These are phyloP conservation scores for Ophiostoma ips DNA, from an alignment of 2,329 filamentous ascomycete species.

Conservation along the genomic window DNA sequence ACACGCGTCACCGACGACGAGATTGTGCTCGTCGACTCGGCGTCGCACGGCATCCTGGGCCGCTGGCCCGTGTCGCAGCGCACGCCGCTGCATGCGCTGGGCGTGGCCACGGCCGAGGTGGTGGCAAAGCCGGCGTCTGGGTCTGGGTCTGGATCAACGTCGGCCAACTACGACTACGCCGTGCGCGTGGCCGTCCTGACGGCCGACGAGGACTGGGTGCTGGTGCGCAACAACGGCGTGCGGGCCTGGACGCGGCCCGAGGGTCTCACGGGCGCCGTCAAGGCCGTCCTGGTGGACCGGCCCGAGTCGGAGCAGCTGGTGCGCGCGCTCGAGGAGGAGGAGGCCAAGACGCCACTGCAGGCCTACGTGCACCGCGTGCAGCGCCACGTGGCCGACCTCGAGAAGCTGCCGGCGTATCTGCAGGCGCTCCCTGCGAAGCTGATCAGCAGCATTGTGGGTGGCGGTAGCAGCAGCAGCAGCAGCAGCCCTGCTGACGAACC, in stretches of 20 bases:
- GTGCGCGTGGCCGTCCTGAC: conserved; percentile 62
- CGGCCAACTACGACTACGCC: conserved; percentile 61
- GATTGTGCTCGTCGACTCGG: conserved; percentile 58
- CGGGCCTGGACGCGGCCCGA: conserved; percentile 67
- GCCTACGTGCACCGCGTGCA: conserved; percentile 83
- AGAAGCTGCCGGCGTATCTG: conserved; percentile 62
- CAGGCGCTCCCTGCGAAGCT: conserved; percentile 55
- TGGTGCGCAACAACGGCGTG: conserved; percentile 51
- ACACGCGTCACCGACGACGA: conserved; percentile 67
- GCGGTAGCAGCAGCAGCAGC: conserved; percentile 21
- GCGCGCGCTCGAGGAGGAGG: conserved; percentile 72
- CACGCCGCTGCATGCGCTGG: conserved; percentile 26
- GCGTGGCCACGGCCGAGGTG: conserved; percentile 49
- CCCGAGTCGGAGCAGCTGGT: conserved; percentile 54
- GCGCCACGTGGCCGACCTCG: conserved; percentile 66
- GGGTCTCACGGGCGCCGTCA: conserved; percentile 63
- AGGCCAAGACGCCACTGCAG: conserved; percentile 46
- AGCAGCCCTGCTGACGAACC: neutral
- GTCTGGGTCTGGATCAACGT: no score
- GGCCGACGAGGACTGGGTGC: conserved; percentile 59
- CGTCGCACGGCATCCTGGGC: conserved; percentile 60
- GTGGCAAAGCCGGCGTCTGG: conserved; percentile 42
- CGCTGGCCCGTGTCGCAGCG: conserved; percentile 48
- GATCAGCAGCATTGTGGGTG: conserved; percentile 48
- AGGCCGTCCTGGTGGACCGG: conserved; percentile 68